Evolutionary conservation across 2,329 filamentous ascomycete species (phyloP).

Genomic region (Trichothecium roseum): DNA sequence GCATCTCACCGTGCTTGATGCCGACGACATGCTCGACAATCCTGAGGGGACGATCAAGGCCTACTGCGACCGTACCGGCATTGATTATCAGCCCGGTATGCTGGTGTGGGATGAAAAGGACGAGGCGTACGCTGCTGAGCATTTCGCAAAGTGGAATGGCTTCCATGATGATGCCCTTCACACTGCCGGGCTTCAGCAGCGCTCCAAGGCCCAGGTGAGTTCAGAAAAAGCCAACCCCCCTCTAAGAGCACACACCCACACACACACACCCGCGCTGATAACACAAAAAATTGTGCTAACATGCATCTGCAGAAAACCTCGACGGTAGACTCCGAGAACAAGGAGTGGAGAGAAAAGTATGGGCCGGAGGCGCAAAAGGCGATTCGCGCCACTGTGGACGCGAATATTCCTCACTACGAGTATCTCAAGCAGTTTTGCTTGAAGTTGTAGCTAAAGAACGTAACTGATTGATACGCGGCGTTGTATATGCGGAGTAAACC

Average conservation of each 20-base stretch:
- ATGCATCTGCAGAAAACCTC: constrained; percentile 45
- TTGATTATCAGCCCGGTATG: constrained; percentile 70
- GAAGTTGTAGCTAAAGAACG: constrained; percentile 32
- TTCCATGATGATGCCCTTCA: constrained; percentile 93
- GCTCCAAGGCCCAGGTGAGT: constrained; percentile 49
- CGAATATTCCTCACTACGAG: constrained; percentile 66
- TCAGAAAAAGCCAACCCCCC: too few relatives aligned
- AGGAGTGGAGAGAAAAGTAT: constrained; percentile 65
- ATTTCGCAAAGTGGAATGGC: constrained; percentile 94
- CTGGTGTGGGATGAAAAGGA: constrained; percentile 73
- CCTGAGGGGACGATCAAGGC: constrained; percentile 64
- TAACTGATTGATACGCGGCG: not conserved
- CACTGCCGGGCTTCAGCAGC: constrained; percentile 64
- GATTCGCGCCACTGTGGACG: constrained; percentile 61
- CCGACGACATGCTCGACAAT: constrained; percentile 84
- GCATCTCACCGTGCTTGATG: constrained; percentile 78
- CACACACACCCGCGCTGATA: not conserved
- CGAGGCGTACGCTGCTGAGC: constrained; percentile 59
- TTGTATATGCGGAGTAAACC: not conserved
- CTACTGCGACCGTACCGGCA: constrained; percentile 73
- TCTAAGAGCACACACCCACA: too few relatives aligned
- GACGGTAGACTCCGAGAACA: constrained; percentile 55
- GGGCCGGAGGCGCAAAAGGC: constrained; percentile 59
- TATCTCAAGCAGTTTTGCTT: constrained; percentile 72
- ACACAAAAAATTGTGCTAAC: not conserved